Conservation (phyloP, 1,284 basidiomycete species). For the Mycena citricolor region DNA sequence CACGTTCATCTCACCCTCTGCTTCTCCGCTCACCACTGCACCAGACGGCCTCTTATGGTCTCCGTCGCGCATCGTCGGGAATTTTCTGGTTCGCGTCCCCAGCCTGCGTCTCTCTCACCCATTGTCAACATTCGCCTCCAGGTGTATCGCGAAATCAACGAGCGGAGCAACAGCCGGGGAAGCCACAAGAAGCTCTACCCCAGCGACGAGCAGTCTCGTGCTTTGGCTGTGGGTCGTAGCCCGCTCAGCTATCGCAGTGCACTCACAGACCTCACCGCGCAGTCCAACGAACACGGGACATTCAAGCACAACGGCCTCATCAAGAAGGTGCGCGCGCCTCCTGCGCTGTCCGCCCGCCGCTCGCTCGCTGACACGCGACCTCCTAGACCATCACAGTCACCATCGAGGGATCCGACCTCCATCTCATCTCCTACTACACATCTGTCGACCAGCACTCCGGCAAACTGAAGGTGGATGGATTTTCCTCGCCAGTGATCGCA, state of each 20-base stretch:
- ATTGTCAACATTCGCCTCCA: slow-evolving; percentile 27
- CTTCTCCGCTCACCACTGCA: slow-evolving; percentile 21
- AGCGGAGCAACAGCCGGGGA: slow-evolving; percentile 53
- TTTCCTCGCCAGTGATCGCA: too few relatives aligned
- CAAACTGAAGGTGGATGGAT: slow-evolving; percentile 47
- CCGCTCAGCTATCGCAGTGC: slow-evolving; percentile 30
- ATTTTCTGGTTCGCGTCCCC: slow-evolving; percentile 62
- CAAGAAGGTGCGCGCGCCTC: slow-evolving; percentile 55
- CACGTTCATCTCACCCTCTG: slow-evolving; percentile 8
- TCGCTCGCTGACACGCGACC: slow-evolving; percentile 7
- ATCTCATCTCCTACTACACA: slow-evolving; percentile 80
- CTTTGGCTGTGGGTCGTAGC: slow-evolving; percentile 18
- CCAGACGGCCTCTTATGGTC: slow-evolving; percentile 76
- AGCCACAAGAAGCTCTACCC: slow-evolving; percentile 46
- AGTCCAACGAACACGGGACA: slow-evolving; percentile 51
- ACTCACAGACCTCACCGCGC: slow-evolving; percentile 30
- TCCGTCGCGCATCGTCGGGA: slow-evolving; percentile 77
- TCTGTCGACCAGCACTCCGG: slow-evolving; percentile 71
- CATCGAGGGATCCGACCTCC: slow-evolving; percentile 72
- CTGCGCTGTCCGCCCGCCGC: not conserved
- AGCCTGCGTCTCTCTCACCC: slow-evolving; percentile 7
- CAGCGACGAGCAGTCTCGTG: slow-evolving; percentile 37
- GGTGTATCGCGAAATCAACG: slow-evolving; percentile 76
- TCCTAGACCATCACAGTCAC: slow-evolving; percentile 76
- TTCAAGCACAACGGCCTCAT: slow-evolving; percentile 70